Base-by-base conservation (phyloP, 305 asterid genomes). In the Fraxinus angustifolia region DNA sequence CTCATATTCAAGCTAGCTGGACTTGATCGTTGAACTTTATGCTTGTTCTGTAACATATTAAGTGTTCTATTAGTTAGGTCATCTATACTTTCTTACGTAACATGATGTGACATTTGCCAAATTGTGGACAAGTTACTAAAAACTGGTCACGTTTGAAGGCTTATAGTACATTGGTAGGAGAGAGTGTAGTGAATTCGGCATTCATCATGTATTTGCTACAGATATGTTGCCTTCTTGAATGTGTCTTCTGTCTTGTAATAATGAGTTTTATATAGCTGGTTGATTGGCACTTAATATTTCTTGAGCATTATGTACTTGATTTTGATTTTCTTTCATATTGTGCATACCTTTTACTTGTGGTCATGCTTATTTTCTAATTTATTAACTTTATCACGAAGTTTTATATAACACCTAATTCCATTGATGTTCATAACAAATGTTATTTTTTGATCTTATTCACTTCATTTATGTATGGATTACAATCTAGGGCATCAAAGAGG, bases 401-500 rank as follows among this genome's bases (percentile, higher is more conserved):
- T 62, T 35, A 50, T 70, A 70, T 28, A 33, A 62, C 30, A 31
- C 71, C 75, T 56, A 33, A 48, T 68, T 56, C 23, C 73, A 65
- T 68, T 79, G 68, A 74, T 62, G 58, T 72, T 76, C 75, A 36
- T 77, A 11, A 34, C 53, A 72, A 60, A 73, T 79, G 58, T 28
- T 23, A 36, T 48, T 50, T 82, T 28, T 75, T 72, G 75, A 28
- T 58, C 73, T 40, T 74, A 23, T 71, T 36, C 75, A 65, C 16
- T 79, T 56, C 73, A 74, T 84, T 72, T 81, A 17, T 82, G 40
- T 10, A 30, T 70, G 42, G 75, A 45, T 71, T 65, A 72, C 77
- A 42, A 70, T 81, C 83, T 70, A 94, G 99, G 92, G 81, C 85
- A 90, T 65, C 96, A 90, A 82, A 91, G 89, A 88, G 95, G 95